A percentile compares a stretch with the other conserved stretches of the same genome.
Conservation (phyloP, 768 basidiomycete genomes). For the Boletus pseudopeckii region DNA sequence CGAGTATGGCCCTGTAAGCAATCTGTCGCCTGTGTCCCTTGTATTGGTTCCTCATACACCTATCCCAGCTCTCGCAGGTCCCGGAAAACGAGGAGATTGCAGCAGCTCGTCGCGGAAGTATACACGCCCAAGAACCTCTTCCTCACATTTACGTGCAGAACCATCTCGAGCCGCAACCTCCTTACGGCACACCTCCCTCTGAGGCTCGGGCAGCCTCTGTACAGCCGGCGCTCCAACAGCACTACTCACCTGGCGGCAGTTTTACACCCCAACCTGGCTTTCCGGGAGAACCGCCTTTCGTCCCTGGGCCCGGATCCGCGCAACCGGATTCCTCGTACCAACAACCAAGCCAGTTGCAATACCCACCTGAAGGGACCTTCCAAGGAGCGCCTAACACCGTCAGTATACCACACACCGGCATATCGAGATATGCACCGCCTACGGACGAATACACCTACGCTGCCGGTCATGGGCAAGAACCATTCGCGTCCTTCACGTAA, state of each 20-base stretch:
- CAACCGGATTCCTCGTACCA: constrained; percentile 13
- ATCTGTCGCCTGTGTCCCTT: neutral
- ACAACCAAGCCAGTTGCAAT: constrained; percentile 15
- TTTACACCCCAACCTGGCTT: constrained; percentile 15
- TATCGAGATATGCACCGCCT: constrained; percentile 19
- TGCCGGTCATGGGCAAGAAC: constrained; percentile 23
- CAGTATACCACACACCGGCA: constrained; percentile 9
- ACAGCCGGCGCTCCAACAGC: constrained; percentile 19
- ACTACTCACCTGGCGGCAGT: constrained; percentile 12
- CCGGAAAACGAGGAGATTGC: constrained; percentile 23
- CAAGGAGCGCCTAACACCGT: constrained; percentile 12
- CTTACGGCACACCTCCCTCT: constrained; percentile 19
- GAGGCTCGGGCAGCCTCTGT: constrained; percentile 12
- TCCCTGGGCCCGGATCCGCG: constrained; percentile 9
- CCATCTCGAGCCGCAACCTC: constrained; percentile 10
- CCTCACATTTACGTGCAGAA: constrained; percentile 24
- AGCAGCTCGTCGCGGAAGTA: constrained; percentile 25
- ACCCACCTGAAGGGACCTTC: constrained; percentile 18
- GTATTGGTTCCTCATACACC: neutral
- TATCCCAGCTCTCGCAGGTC: constrained; percentile 18
- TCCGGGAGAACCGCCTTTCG: constrained; percentile 17
- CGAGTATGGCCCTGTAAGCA: constrained; percentile 25
- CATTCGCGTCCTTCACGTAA: constrained; percentile 21
- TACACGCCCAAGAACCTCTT: constrained; percentile 19
- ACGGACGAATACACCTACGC: constrained; percentile 21